Base-by-base conservation (phyloP, 2,329 filamentous ascomycete species). In the Catunica adiposa region DNA sequence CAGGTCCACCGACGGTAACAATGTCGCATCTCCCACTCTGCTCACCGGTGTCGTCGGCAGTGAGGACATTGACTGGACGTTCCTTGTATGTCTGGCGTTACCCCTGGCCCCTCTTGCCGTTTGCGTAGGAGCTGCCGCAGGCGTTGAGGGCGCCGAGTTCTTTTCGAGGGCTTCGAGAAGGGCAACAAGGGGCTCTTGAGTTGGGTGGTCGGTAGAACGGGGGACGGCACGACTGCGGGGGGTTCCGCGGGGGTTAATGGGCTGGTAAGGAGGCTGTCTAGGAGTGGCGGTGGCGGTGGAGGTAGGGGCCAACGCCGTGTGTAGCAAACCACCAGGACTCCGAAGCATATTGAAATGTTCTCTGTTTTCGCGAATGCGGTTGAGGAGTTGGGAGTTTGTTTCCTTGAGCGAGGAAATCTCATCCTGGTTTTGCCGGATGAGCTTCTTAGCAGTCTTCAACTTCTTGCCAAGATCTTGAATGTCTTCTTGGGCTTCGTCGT, bases 351-450 rank as follows among this genome's bases (percentile, higher is more conserved):
- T 85, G 62, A 94, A 82, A 64, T 94, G 89, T 64, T 94, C 86
- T 60, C 90, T 76, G 64, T 95, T 95, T 66, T 94, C 87, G 44
- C 85, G 80, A 60, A 97, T 94, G 20, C 90, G 83, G 59, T 82
- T 86, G 58, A 89, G 79, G 53, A 96, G 74, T 66, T 86, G 77
- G 40, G 81, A 75, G 56, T 88, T 85, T 64, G 92, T 84, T 63
- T 94, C 87, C 1, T 73, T 67, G n/a, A 94, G 70, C 54, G 73
- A 73, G 5, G 79, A 74, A 17, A 84, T 78, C 63, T 88, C 82
- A 60, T 86, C 83, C 58, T 87, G 84, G 62, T 89, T 84, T 60
- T 85, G 78, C 63, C 86, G 80, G 54, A 94, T 86, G 23, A 89
- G 68, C 63, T 81, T 84, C 67, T 89, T 89, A 6, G 88, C 86